These are phyloP conservation scores for Wickerhamiella musiphila DNA, from an alignment of 805 yeast species.

Conservation along the genomic window DNA sequence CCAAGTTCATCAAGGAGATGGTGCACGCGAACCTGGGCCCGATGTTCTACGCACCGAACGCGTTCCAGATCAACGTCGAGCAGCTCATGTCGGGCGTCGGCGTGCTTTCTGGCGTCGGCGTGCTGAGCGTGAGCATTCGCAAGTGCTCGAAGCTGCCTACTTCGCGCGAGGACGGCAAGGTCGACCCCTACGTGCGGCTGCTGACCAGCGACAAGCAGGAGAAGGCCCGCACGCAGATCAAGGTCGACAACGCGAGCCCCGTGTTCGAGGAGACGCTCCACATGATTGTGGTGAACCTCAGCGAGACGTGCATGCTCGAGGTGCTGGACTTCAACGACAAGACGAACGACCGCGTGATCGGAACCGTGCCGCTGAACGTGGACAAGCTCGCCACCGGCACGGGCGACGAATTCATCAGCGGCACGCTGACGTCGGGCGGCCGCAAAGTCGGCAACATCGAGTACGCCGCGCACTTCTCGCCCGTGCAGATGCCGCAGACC, in stretches of 20 bases:
- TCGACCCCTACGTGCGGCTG: slow-evolving; percentile 77
- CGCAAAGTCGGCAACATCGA: slow-evolving; percentile 61
- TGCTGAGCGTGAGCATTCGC: slow-evolving; percentile 50
- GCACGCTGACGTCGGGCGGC: slow-evolving; percentile 60
- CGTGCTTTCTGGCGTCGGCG: slow-evolving; percentile 69
- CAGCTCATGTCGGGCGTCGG: slow-evolving; percentile 76
- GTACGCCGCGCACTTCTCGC: slow-evolving; percentile 59
- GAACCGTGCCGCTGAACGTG: slow-evolving; percentile 57
- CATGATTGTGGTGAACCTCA: slow-evolving; percentile 51
- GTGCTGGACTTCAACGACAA: slow-evolving; percentile 64
- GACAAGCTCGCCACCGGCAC: slow-evolving; percentile 34
- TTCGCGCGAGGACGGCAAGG: slow-evolving; percentile 52
- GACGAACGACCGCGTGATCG: slow-evolving; percentile 63
- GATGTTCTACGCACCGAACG: slow-evolving; percentile 71
- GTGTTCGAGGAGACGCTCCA: slow-evolving; percentile 69
- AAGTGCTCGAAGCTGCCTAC: slow-evolving; percentile 54
- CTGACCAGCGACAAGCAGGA: slow-evolving; percentile 32
- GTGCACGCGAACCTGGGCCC: slow-evolving; percentile 78
- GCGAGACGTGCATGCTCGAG: slow-evolving; percentile 65
- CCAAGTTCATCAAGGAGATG: slow-evolving; percentile 68
- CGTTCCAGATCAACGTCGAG: slow-evolving; percentile 83
- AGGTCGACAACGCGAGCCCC: slow-evolving; percentile 52
- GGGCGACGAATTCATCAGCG: slow-evolving; percentile 30
- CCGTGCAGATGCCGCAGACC: slow-evolving; percentile 38
- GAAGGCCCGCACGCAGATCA: slow-evolving; percentile 52